Conservation (phyloP, 495 filamentous ascomycete genomes). For the Lasiosphaeria ovina region DNA sequence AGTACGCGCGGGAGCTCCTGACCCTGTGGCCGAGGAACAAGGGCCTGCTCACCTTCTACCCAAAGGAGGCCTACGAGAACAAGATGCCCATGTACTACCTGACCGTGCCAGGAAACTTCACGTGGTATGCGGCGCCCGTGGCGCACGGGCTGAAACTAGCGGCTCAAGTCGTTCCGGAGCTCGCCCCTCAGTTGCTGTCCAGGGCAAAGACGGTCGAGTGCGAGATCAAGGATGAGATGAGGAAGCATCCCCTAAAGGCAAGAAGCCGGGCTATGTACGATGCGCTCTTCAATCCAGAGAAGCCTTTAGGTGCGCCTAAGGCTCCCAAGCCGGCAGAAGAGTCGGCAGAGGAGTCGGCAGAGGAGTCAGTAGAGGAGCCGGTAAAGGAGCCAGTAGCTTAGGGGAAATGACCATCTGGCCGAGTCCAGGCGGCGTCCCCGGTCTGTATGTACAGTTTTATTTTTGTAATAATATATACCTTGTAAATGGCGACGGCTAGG, state of each 20-base stretch:
- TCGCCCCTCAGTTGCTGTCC: constrained; percentile 31
- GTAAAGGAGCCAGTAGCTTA: constrained; percentile 13
- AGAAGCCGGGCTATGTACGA: constrained; percentile 23
- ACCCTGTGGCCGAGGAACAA: constrained; percentile 35
- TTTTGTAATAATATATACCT: constrained; percentile 17
- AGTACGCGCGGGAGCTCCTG: constrained; percentile 36
- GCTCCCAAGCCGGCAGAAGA: too few relatives aligned
- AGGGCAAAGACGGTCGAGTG: constrained; percentile 26
- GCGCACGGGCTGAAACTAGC: constrained; percentile 43
- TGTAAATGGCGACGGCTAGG: constrained; percentile 42
- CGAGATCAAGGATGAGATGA: constrained; percentile 18
- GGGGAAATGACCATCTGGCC: neutral
- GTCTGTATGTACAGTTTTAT: constrained; percentile 10
- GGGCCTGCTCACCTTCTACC: constrained; percentile 34
- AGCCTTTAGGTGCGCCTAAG: too few relatives aligned
- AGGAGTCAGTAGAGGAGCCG: neutral
- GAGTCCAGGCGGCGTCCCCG: constrained; percentile 4
- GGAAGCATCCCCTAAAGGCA: neutral
- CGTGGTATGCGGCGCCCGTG: constrained; percentile 30
- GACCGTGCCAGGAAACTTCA: constrained; percentile 20
- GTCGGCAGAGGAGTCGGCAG: too few relatives aligned
- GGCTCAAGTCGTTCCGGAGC: constrained; percentile 31
- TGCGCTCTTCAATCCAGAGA: constrained; percentile 12
- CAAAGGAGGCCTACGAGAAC: constrained; percentile 21
- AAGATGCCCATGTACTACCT: constrained; percentile 29